phyloP scores from a whole-genome alignment of 2,329 filamentous ascomycete genomes.

The Cytospora paraplurivora region DNA sequence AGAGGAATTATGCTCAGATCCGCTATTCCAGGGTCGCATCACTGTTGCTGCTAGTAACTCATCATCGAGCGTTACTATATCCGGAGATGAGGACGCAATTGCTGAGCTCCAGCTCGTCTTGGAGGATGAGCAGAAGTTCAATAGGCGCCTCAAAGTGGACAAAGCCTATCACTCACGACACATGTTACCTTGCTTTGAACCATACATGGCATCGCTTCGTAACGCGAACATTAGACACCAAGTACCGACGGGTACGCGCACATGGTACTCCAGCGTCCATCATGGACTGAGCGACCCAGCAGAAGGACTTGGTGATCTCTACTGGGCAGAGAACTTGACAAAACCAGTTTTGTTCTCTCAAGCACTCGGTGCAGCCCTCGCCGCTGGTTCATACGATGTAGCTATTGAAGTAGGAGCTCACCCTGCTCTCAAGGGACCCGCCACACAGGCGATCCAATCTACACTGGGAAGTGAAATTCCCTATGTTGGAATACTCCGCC shows the following conservation, averaged over 20 bases:
- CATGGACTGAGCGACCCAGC: slow-evolving; percentile 32
- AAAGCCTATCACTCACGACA: slow-evolving; percentile 48
- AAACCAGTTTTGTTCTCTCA: slow-evolving; percentile 42
- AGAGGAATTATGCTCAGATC: slow-evolving; percentile 20
- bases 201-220: slow-evolving; percentile 37
- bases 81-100: slow-evolving; percentile 35
- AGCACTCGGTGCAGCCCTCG: slow-evolving; percentile 34
- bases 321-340: slow-evolving; percentile 40
- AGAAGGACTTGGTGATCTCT: slow-evolving; percentile 32
- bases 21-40: slow-evolving; percentile 27
- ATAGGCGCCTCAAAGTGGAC: slow-evolving; percentile 42
- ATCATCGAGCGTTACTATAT: slow-evolving; percentile 33
- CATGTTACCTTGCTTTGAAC: slow-evolving; percentile 41
- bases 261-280: slow-evolving; percentile 34
- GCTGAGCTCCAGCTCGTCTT: slow-evolving; percentile 36
- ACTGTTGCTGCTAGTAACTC: slow-evolving; percentile 34
- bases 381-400: slow-evolving; percentile 31
- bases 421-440: slow-evolving; percentile 40
- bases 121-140: slow-evolving; percentile 38
- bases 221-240: slow-evolving; percentile 29
- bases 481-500: not conserved
- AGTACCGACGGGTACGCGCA: slow-evolving; percentile 16
- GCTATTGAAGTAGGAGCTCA: slow-evolving; percentile 42
- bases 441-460: slow-evolving; percentile 37
- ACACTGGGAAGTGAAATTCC: not conserved